A percentile compares a stretch with the other conserved stretches of the same genome.
These are phyloP conservation scores for Noccaea caerulescens DNA, from an alignment of 345 rosid species.

Conservation along the genomic window DNA sequence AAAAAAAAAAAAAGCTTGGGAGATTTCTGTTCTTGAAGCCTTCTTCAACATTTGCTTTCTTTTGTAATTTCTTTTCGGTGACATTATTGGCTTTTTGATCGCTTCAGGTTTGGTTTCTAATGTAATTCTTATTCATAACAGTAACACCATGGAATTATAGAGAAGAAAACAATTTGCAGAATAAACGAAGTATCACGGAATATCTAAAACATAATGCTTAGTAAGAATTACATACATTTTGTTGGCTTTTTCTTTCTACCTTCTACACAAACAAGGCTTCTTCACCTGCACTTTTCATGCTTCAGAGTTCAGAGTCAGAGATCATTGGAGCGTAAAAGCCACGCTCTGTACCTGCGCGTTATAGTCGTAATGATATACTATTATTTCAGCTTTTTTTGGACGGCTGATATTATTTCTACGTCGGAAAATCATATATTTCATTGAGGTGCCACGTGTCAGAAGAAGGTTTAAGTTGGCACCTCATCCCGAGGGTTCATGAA, in stretches of 20 bases:
- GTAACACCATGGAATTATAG: neutral
- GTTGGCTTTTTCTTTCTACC: neutral
- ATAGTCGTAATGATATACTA: neutral
- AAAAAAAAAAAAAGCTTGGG: neutral
- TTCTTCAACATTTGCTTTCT: constrained; percentile 1
- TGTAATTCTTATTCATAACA: constrained; percentile 17
- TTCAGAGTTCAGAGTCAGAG: no score
- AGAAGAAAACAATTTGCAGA: constrained; percentile 10
- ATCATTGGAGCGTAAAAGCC: neutral
- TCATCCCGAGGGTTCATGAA: constrained; percentile 48
- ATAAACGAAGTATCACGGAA: neutral
- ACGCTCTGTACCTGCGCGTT: neutral
- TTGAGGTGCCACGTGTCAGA: constrained; percentile 36
- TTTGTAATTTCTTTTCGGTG: neutral
- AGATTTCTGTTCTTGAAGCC: constrained; percentile 7
- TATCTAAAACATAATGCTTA: neutral
- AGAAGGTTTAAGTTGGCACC: neutral
- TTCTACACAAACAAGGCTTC: no score
- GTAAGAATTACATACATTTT: neutral
- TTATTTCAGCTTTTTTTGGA: neutral
- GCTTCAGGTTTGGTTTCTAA: constrained; percentile 33
- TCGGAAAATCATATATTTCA: neutral
- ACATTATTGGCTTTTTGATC: constrained; percentile 32
- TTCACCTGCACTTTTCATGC: no score
- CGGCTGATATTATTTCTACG: constrained; percentile 26